Conservation (phyloP, 371 early-diverging fungal genomes). For the Choanephora cucurbitarum region DNA sequence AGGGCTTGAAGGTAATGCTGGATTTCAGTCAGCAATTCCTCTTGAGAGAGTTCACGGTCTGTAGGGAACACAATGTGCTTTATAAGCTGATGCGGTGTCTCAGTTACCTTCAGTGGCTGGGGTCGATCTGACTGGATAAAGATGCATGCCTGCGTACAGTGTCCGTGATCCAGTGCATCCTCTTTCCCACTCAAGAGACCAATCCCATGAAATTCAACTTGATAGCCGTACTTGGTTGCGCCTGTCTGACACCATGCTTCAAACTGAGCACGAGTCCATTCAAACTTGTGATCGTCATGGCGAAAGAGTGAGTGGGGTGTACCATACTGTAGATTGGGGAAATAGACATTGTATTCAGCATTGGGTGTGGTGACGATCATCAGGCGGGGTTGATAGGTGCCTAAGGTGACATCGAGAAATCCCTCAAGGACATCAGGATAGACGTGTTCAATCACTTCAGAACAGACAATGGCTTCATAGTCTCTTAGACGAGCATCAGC, state of each 20-base stretch:
- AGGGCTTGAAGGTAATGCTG: conserved; percentile 22
- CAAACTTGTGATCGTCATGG: conserved; percentile 90
- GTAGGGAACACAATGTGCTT: conserved; percentile 43
- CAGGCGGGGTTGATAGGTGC: conserved; percentile 63
- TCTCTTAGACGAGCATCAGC: conserved; percentile 45
- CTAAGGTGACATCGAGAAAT: conserved; percentile 66
- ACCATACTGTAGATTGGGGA: conserved; percentile 76
- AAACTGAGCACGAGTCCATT: conserved; percentile 90
- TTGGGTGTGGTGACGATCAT: conserved; percentile 82
- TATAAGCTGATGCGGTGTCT: conserved; percentile 26
- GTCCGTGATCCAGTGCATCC: conserved; percentile 53
- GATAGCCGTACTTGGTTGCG: conserved; percentile 66
- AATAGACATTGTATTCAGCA: conserved; percentile 87
- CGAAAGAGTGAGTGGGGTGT: conserved; percentile 66
- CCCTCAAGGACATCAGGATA: conserved; percentile 51
- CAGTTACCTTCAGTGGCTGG: not conserved
- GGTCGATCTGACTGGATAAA: conserved; percentile 35
- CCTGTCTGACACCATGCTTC: conserved; percentile 62
- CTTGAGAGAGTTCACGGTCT: conserved; percentile 23
- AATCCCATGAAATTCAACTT: conserved; percentile 67
- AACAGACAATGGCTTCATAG: conserved; percentile 65
- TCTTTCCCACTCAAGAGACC: conserved; percentile 53
- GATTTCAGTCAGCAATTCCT: conserved; percentile 21
- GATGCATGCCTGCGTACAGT: conserved; percentile 82
- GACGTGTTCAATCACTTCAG: conserved; percentile 84